Conservation (phyloP, 306 rosid genomes). For the Geum urbanum region DNA sequence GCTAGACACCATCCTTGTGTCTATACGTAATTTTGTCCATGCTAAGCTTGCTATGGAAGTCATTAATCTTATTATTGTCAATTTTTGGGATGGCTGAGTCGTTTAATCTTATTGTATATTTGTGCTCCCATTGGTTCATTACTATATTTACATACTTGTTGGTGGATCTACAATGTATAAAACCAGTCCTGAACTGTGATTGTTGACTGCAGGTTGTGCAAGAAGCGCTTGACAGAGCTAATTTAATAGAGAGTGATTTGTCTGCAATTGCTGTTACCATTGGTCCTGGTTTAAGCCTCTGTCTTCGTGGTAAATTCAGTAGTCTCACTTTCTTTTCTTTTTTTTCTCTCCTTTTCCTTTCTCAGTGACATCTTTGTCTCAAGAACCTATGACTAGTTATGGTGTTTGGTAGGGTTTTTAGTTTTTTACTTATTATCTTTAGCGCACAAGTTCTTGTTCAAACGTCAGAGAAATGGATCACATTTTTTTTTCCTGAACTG, state of each 20-base stretch:
- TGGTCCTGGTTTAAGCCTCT: conserved; percentile 97
- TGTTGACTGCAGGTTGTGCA: conserved; percentile 73
- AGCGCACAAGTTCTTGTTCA: not conserved
- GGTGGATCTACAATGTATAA: not conserved
- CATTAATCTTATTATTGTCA: not conserved
- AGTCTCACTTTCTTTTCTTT: not conserved
- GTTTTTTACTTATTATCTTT: not conserved
- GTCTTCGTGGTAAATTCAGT: conserved; percentile 75
- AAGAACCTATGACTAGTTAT: not conserved
- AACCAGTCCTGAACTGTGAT: conserved; percentile 18
- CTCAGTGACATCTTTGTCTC: not conserved
- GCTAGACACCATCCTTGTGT: not conserved
- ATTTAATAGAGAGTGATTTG: conserved; percentile 61
- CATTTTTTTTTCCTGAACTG: not conserved
- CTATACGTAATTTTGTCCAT: not conserved
- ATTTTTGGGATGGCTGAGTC: conserved; percentile 1
- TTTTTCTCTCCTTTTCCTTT: not conserved
- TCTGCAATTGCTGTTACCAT: conserved; percentile 96
- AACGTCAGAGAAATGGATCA: not conserved
- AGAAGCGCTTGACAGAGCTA: conserved; percentile 81
- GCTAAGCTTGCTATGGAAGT: not conserved
- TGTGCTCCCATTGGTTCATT: conserved; percentile 7
- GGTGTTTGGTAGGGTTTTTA: not conserved
- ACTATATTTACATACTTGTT: conserved; percentile 16
- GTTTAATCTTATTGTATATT: not conserved